Conservation (phyloP, 176 grass and related monocot genomes). For the Oryza officinalis region DNA sequence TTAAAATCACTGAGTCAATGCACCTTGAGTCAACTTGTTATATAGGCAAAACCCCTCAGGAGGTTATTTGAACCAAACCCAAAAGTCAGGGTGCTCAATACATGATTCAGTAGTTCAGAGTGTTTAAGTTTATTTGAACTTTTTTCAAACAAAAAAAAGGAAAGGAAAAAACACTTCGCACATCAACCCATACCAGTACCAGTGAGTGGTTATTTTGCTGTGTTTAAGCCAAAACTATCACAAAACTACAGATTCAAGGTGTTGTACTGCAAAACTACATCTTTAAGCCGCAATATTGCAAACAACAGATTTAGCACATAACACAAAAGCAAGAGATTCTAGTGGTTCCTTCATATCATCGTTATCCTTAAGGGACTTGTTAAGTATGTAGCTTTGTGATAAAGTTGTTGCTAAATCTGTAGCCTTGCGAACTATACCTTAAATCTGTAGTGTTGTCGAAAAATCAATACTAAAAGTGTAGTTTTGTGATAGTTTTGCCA, state of each 20-base stretch:
- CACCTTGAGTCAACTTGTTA: not conserved
- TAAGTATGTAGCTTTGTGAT: too few relatives aligned
- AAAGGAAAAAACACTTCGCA: not conserved
- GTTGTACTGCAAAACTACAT: too few relatives aligned
- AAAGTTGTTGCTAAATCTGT: too few relatives aligned
- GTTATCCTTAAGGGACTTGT: too few relatives aligned
- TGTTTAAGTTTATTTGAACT: not conserved
- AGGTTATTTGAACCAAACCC: not conserved
- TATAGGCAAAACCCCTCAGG: too few relatives aligned
- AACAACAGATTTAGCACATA: too few relatives aligned
- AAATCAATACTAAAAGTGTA: not conserved
- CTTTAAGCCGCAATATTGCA: too few relatives aligned
- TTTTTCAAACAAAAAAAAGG: not conserved
- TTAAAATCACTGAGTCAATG: not conserved
- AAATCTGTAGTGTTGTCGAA: not conserved
- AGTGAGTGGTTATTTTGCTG: slow-evolving; percentile 14
- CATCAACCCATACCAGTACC: slow-evolving; percentile 14
- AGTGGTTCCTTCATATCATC: too few relatives aligned
- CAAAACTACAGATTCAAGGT: not conserved
- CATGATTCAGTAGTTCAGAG: not conserved
- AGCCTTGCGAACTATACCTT: not conserved
- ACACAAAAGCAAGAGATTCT: too few relatives aligned
- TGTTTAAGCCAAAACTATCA: not conserved
- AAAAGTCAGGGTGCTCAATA: not conserved
- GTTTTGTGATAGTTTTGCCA: not conserved